Evolutionary conservation across 179 eudicot genomes (phyloP), one percentile per base, ranked within the genome.

Genomic region (Sideroxylon spinosum): DNA sequence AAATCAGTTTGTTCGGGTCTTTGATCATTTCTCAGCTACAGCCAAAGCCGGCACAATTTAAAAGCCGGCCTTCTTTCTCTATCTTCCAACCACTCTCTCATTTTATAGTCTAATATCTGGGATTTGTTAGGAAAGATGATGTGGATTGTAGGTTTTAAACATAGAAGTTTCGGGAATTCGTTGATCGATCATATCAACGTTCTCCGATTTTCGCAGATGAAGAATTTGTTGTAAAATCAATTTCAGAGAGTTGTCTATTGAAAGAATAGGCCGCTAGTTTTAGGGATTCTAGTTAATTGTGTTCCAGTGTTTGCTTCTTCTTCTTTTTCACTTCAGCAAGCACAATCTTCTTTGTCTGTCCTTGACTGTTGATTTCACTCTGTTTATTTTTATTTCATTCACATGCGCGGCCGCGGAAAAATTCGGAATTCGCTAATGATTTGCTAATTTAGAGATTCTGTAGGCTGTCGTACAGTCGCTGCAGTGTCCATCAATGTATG

Each of bases 1-100:
- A 13, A 65, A 26, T 53, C 48, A 14, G 20, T 55, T 9, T n/a
- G 25, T 48, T 49, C 19, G 49, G 4, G 64, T 62, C 17, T 17
- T 4, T n/a, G 10, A 25, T 59, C 37, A 55, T 22, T 26, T 16
- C 44, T 48, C 48, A 57, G 46, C 59, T 65, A 78, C 46, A 69
- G 61, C 28, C 70, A 78, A 69, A 74, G 81, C 81, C 81, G 81
- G 81, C 81, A 16, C 19, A 55, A 7, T 66, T 19, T 16, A 67
- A 32, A 66, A 37, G 79, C 55, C 73, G 73, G 64, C 53, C 28
- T 53, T 72, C 52, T 72, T 67, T 78, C 72, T 71, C 26, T 71
- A 3, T 37, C 4, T 37, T 37, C 5, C 44, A 37, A 37, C 44
- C 44, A 37, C 75, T 78, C 81, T 78, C 73, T 69, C 66, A 56